Evolutionary conservation across 139 green algal species (phyloP), one percentile per base, ranked within the genome.

Genomic region (Zygnema circumcarinatum): DNA sequence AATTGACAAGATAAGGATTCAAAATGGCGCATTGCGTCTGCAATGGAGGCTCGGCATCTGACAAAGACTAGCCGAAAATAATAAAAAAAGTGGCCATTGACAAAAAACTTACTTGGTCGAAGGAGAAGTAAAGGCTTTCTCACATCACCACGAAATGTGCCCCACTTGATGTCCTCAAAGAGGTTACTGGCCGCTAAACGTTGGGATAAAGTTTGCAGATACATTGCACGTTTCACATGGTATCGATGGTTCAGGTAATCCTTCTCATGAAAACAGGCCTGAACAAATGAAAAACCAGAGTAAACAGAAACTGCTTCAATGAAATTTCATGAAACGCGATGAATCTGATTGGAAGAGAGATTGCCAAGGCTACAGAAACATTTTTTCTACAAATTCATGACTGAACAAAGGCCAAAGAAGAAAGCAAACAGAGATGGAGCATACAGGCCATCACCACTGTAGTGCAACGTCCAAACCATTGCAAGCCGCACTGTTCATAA

Each of bases 231-330:
- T 67, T 90, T 90, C 29, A 33, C 78, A 72, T 90, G 85, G 42
- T 90, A 90, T 7, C 40, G 79, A 67, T 90, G 53, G 79, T 90
- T 40, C 36, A 90, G 85, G 38, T 53, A 90, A 72, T 90, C 85
- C 79, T 90, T 90, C 76, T 90, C 85, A n/a, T 36, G 79, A n/a
- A 90, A 85, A 79, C 85, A 90, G 1, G 33, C 33, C 85, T 89
- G 84, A n/a, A 38, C 7, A 84, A 52, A 52, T 25, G 16, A 84
- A 11, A 78, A 78, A 53, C 29, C 56, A 72, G 56, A 29, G 56
- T n/a, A 81, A 81, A 81, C 41, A 29, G 32, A 29, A 69, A 81
- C 73, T 25, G 73, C 29, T 25, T 81, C 62, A 54, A 56, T 25
- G 62, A 81, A 29, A 25, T 29, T 29, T 29, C 73, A 81, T 56